A percentile compares a stretch with the other conserved stretches of the same genome.
phyloP scores from a whole-genome alignment of 345 rosid species.

The Pseudoturritis turrita region DNA sequence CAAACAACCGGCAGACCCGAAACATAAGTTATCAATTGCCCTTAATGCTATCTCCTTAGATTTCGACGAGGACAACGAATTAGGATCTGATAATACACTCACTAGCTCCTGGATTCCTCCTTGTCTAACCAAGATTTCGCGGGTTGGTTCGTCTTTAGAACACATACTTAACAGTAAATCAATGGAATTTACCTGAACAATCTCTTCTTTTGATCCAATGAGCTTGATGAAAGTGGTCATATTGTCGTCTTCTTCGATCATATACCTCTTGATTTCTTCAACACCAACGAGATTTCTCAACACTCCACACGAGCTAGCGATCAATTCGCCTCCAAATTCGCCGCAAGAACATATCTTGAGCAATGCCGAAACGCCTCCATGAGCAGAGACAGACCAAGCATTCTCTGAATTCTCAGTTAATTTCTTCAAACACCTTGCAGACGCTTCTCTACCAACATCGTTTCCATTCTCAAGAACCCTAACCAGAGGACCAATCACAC shows the following conservation, averaged over 20 bases:
- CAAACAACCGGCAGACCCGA: constrained; percentile 44
- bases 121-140: constrained; percentile 48
- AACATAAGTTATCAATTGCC: constrained; percentile 69
- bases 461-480: constrained; percentile 63
- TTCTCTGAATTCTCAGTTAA: constrained; percentile 80
- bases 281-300: constrained; percentile 73
- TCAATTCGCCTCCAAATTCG: constrained; percentile 41
- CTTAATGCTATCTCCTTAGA: constrained; percentile 59
- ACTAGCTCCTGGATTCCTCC: constrained; percentile 67
- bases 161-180: constrained; percentile 63
- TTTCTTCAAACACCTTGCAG: constrained; percentile 57
- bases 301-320: constrained; percentile 60
- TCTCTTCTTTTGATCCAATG: constrained; percentile 57
- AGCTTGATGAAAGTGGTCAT: constrained; percentile 61
- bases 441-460: constrained; percentile 47
- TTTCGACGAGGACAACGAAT: constrained; percentile 43
- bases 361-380: constrained; percentile 87
- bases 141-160: constrained; percentile 54
- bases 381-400: constrained; percentile 94
- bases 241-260: constrained; percentile 68
- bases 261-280: constrained; percentile 81
- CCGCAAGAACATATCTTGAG: constrained; percentile 55
- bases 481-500: constrained; percentile 64
- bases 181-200: constrained; percentile 64
- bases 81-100: constrained; percentile 53